Base-by-base conservation (phyloP, 495 filamentous ascomycete species). In the Penicillium canariense region DNA sequence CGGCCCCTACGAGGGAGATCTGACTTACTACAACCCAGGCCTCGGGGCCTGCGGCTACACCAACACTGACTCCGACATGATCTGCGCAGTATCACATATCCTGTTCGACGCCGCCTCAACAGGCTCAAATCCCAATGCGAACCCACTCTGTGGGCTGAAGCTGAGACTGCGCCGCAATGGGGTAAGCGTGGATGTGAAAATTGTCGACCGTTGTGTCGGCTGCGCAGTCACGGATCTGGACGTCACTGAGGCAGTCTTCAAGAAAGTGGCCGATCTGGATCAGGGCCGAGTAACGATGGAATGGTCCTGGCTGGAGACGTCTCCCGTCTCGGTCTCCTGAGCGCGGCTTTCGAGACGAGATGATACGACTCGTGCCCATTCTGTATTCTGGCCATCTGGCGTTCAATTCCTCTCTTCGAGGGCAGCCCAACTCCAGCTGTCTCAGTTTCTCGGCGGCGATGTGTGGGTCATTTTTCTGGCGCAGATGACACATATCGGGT, bases 401-500 rank as follows among this genome's bases (percentile, higher is more conserved):
- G 66, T 95, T 89, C 12, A 96, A 80, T 49, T 90, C 78, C 18
- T 83, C 73, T 65, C 84, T 95, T 81, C 48, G 77, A 81, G 30
- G 84, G 74, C 51, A 72, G 69, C 1, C 85, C 85, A 87, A 50
- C 3, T 83, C 84, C 32, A 83, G 60, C 30, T 90, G 82, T 63
- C 86, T 89, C 54, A 94, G 58, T 65, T 77, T 85, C 62, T 78
- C 79, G 1, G 90, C 84, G 0, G 84, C 86, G 45, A 90, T 67
- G 64, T 96, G 91, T 1, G 89, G 94, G 65, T 97, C 92, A 59
- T 96, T 90, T 3, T 92, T 93, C 2, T 86, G n/a, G 90, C 81
- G 61, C 94, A 98, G 0, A 97, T 77, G 1, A 95, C 83, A 62
- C 88, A 87, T 11, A 97, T 74, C 0, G 78, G 76, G 44, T 68